Base-by-base conservation (phyloP, 169 alveolate species). In the Cyclospora cayetanensis region DNA sequence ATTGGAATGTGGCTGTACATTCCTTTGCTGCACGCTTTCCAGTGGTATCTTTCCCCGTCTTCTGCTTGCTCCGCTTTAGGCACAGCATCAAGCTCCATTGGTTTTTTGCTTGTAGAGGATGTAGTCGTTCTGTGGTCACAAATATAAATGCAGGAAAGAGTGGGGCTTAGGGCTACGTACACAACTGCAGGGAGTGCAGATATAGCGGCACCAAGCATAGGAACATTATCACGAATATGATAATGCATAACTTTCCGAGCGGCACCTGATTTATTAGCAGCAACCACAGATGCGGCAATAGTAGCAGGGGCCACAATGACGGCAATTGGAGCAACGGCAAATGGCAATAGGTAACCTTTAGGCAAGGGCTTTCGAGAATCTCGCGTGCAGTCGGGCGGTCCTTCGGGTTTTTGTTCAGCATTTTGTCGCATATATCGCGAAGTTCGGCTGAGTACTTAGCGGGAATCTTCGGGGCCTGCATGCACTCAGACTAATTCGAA, bases 381-480 rank as follows among this genome's bases (percentile, higher is more conserved):
- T 94, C 93, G n/a, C 84, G 65, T 39, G 95, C 93, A 0, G 93
- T 83, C 29, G 95, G 95, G 35, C 95, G 52, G 50, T 65, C 74
- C 34, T 29, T 65, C 34, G 93, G 91, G 91, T 93, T 93, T 65
- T 86, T 82, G 43, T n/a, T 43, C 15, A 93, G 91, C 89, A 84
- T 55, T 25, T 76, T 52, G 39, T 77, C 84, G 63, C 91, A 79
- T 31, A 93, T 35, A 15, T 50, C 41, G 41, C 94, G 83, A 79
- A 93, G 53, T 18, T 70, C 94, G 15, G 29, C 68, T 0, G 95
- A 93, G 76, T 90, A 93, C 39, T 80, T 76, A n/a, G 66, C 43
- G 2, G 95, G 95, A 50, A 90, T 27, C 39, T 50, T 68, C 7
- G 95, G 94, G 76, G 94, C 87, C 93, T 92, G 43, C 68, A 31